phyloP scores from a whole-genome alignment of 2,329 filamentous ascomycete genomes.

The Zymoseptoria crescenta region DNA sequence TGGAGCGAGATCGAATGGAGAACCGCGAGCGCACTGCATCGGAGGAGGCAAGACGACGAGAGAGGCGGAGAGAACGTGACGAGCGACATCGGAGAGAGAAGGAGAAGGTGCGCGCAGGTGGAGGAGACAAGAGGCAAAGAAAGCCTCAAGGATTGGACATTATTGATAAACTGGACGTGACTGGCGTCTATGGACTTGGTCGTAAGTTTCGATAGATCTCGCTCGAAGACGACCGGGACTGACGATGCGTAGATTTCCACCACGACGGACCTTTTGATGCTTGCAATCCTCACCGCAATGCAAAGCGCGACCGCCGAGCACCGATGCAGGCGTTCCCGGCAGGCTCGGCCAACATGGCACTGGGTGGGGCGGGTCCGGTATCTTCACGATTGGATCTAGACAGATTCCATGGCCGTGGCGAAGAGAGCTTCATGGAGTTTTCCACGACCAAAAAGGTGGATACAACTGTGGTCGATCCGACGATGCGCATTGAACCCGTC shows the following conservation, averaged over 20 bases:
- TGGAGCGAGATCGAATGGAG: constrained; percentile 21
- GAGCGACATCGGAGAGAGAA: constrained; percentile 43
- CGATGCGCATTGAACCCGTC: constrained; percentile 59
- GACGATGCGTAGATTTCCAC: constrained; percentile 65
- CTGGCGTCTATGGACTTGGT: constrained; percentile 88
- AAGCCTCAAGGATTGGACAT: constrained; percentile 60
- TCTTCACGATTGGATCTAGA: constrained; percentile 76
- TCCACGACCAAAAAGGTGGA: constrained; percentile 39
- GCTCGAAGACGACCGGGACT: constrained; percentile 2
- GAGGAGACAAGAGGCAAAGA: constrained; percentile 31
- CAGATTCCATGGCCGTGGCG: constrained; percentile 74
- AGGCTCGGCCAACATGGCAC: constrained; percentile 81
- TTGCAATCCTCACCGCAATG: constrained; percentile 88
- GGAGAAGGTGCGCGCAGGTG: constrained; percentile 28
- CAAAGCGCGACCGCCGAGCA: constrained; percentile 69
- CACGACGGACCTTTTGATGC: constrained; percentile 97
- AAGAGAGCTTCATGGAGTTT: constrained; percentile 84
- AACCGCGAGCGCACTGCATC: constrained; percentile 26
- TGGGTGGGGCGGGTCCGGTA: constrained; percentile 80
- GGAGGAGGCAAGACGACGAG: constrained; percentile 47
- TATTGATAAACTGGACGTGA: constrained; percentile 94
- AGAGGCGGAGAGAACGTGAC: constrained; percentile 43
- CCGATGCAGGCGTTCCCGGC: constrained; percentile 96
- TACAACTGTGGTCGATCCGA: constrained; percentile 57
- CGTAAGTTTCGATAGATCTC: constrained; percentile 49